Conservation (phyloP, 208 protist genomes). For the Polymyxa betae region DNA sequence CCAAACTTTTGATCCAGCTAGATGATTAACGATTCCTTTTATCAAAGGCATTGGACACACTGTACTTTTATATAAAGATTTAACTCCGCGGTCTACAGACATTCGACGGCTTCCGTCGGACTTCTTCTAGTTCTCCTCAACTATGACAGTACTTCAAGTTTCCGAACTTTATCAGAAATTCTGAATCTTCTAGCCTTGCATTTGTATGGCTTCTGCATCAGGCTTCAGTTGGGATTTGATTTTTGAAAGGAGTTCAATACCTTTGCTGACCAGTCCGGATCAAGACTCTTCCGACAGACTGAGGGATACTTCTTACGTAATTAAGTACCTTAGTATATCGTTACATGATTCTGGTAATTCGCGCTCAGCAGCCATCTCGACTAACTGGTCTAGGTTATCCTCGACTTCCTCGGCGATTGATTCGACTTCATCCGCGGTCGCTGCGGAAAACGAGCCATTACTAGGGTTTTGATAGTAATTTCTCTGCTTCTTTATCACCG, state of each 20-base stretch:
- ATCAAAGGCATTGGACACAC: conserved; percentile 22
- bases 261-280: conserved; percentile 20
- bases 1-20: conserved; percentile 37
- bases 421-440: neutral
- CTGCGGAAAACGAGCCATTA: neutral
- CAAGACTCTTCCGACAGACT: neutral
- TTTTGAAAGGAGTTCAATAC: too few species aligned
- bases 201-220: neutral
- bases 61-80: neutral
- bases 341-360: neutral
- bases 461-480: neutral
- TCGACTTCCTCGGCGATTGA: neutral
- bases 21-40: conserved; percentile 22
- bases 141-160: conserved; percentile 3
- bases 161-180: conserved; percentile 26
- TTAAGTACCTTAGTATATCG: neutral
- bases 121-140: conserved; percentile 41
- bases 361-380: neutral
- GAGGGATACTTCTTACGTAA: neutral
- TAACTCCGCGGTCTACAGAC: neutral
- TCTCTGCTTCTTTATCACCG: neutral
- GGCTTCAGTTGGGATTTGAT: conserved; percentile 27
- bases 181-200: conserved; percentile 41
- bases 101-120: neutral
- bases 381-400: neutral